A percentile compares a stretch with the other conserved stretches of the same genome.
phyloP scores from a whole-genome alignment of 352 stramenopile species.

The Phytopythium chamaehyphon region DNA sequence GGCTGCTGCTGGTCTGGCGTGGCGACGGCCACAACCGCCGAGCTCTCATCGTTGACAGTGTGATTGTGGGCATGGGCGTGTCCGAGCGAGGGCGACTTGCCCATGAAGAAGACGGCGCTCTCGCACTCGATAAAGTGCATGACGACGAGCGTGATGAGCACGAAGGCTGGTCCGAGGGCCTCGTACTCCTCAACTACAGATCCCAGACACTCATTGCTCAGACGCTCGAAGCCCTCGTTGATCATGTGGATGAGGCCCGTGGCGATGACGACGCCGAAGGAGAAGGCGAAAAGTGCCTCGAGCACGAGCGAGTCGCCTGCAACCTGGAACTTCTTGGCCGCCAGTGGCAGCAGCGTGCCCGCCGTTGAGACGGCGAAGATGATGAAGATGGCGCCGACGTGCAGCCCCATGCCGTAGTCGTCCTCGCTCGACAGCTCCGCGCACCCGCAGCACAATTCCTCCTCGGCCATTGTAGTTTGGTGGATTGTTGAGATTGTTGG shows the following conservation, averaged over 20 bases:
- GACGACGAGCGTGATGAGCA: constrained; percentile 55
- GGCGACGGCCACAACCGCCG: background rate
- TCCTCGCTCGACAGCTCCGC: constrained; percentile 19
- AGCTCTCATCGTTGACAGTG: constrained; percentile 14
- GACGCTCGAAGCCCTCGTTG: constrained; percentile 48
- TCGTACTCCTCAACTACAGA: constrained; percentile 46
- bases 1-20: constrained; percentile 7
- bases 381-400: constrained; percentile 52
- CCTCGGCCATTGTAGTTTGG: constrained; percentile 23
- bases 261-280: constrained; percentile 60
- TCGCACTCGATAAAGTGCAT: constrained; percentile 71
- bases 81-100: constrained; percentile 11
- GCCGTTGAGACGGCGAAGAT: constrained; percentile 42
- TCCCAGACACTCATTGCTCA: constrained; percentile 56
- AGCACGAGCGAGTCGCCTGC: constrained; percentile 39
- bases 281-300: constrained; percentile 51
- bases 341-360: constrained; percentile 39
- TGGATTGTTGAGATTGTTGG: constrained; percentile 12
- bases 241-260: constrained; percentile 77
- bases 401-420: constrained; percentile 45
- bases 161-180: constrained; percentile 44
- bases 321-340: constrained; percentile 32
- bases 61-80: constrained; percentile 29
- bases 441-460: constrained; percentile 42
- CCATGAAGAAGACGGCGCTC: constrained; percentile 47